phyloP scores from a whole-genome alignment of 169 alveolate genomes.

The Eimeria praecox region DNA sequence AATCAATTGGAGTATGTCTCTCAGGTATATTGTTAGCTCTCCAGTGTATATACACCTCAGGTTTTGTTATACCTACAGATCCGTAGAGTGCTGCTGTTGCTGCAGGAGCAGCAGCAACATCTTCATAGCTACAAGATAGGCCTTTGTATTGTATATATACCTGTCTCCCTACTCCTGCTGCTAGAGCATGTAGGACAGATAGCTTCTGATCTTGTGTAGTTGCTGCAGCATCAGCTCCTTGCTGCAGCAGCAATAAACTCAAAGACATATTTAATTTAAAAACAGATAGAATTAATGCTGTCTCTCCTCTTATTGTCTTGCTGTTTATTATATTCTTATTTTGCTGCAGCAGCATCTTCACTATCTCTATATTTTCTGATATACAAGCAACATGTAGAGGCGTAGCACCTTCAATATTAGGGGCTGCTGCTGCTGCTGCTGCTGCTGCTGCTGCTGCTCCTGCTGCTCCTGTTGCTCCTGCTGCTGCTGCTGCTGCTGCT shows the following conservation, averaged over 20 bases:
- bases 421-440: no score
- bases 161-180: constrained; percentile 68
- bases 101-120: constrained; percentile 27
- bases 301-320: constrained; percentile 89
- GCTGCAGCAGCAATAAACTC: constrained; percentile 86
- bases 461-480: no score
- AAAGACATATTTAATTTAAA: constrained; percentile 87
- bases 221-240: not conserved
- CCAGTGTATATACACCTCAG: constrained; percentile 12
- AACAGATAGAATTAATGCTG: constrained; percentile 90
- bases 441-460: no score
- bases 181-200: constrained; percentile 78
- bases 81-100: no score
- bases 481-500: no score
- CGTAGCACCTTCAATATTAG: constrained; percentile 93
- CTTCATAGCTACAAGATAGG: constrained; percentile 80
- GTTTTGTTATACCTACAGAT: no score
- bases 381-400: constrained; percentile 93
- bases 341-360: constrained; percentile 84
- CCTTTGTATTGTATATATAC: constrained; percentile 6
- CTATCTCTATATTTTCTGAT: constrained; percentile 91
- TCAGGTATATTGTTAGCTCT: not conserved
- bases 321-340: constrained; percentile 83
- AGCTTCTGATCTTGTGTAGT: constrained; percentile 53
- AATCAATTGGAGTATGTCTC: constrained; percentile 11